phyloP scores from a whole-genome alignment of 768 basidiomycete species.

The Tricholoma furcatifolium region DNA sequence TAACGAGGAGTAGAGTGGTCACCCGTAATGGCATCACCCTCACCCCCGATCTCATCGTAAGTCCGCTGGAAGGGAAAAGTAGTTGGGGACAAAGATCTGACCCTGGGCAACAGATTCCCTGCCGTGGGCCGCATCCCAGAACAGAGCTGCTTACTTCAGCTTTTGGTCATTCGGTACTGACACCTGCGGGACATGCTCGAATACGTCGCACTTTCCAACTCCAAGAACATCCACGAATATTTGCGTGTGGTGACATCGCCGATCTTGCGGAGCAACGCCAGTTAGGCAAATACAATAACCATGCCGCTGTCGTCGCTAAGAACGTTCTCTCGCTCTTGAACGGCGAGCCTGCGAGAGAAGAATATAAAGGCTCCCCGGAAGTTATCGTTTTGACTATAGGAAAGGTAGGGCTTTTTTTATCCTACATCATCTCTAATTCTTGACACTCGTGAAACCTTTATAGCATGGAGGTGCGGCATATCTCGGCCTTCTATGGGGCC shows the following conservation, averaged over 20 bases:
- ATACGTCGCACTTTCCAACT: conserved; percentile 61
- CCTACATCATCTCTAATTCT: background rate
- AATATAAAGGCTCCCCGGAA: conserved; percentile 51
- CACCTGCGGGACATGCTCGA: conserved; percentile 41
- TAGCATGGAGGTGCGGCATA: conserved; percentile 44
- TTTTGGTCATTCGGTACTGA: conserved; percentile 37
- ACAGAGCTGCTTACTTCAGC: conserved; percentile 48
- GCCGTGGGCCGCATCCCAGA: conserved; percentile 44
- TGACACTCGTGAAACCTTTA: conserved; percentile 5
- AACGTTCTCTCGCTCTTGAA: conserved; percentile 49
- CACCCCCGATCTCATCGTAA: conserved; percentile 58
- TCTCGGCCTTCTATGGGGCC: conserved; percentile 43
- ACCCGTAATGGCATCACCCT: conserved; percentile 52
- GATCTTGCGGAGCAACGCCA: conserved; percentile 67
- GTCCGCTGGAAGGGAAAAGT: conserved; percentile 14
- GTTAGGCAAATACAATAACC: conserved; percentile 40
- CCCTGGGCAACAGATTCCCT: conserved; percentile 28
- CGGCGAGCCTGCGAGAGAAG: conserved; percentile 28
- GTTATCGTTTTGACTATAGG: conserved; percentile 57
- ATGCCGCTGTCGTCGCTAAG: conserved; percentile 42
- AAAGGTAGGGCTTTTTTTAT: conserved; percentile 35
- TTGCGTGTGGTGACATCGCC: conserved; percentile 66
- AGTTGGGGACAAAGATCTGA: background rate
- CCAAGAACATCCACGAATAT: conserved; percentile 47
- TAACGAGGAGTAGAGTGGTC: conserved; percentile 36